phyloP scores from a whole-genome alignment of 495 filamentous ascomycete species.

The Terfezia boudieri region DNA sequence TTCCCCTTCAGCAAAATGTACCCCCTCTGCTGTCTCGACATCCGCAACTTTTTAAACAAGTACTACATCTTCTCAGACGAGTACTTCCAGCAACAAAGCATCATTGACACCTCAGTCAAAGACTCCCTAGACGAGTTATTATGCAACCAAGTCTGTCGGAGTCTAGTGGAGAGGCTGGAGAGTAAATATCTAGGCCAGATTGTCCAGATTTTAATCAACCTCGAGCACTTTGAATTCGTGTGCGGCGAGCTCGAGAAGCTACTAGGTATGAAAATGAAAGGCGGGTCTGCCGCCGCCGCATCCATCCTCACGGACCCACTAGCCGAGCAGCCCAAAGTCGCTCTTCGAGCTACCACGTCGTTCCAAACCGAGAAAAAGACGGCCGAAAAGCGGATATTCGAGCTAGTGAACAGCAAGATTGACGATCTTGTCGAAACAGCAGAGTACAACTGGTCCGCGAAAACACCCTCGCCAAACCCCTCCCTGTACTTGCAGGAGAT shows the following conservation, averaged over 20 bases:
- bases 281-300: slow-evolving; percentile 24
- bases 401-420: slow-evolving; percentile 95
- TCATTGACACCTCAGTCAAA: slow-evolving; percentile 36
- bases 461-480: slow-evolving; percentile 39
- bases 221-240: slow-evolving; percentile 88
- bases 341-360: slow-evolving; percentile 56
- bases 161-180: slow-evolving; percentile 65
- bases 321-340: slow-evolving; percentile 22
- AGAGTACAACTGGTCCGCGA: slow-evolving; percentile 84
- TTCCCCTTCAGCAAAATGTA: slow-evolving; percentile 99
- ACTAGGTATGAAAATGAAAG: slow-evolving; percentile 48
- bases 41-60: slow-evolving; percentile 86
- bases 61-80: slow-evolving; percentile 92
- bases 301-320: slow-evolving; percentile 24
- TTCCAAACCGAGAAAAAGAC: slow-evolving; percentile 84
- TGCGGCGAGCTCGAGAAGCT: slow-evolving; percentile 70
- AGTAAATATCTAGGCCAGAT: slow-evolving; percentile 93
- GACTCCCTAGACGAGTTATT: slow-evolving; percentile 74
- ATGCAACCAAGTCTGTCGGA: slow-evolving; percentile 69
- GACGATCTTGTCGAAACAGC: slow-evolving; percentile 92
- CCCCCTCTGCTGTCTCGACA: slow-evolving; percentile 89
- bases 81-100: slow-evolving; percentile 68
- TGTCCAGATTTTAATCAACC: slow-evolving; percentile 91
- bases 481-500: slow-evolving; percentile 87
- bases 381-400: slow-evolving; percentile 92